Percentiles rank a stretch among this genome's conserved stretches.
phyloP scores from a whole-genome alignment of 805 yeast genomes.

The Lipomyces sp. region DNA sequence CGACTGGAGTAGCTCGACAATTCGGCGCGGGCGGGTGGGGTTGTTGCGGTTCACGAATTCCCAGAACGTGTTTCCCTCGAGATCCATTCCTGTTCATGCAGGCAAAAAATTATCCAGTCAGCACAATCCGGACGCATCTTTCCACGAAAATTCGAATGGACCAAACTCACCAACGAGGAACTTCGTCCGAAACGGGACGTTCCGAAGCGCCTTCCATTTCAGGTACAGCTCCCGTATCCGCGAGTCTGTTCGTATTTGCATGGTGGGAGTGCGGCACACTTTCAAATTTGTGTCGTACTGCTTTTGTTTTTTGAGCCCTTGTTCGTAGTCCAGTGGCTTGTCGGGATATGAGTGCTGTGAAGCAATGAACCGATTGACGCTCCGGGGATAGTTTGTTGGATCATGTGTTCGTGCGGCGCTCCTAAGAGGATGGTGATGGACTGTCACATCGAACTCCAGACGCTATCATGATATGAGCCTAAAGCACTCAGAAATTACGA shows the following conservation, averaged over 20 bases:
- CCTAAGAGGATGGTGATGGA: too few species aligned
- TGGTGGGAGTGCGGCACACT: neutral
- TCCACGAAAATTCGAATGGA: neutral
- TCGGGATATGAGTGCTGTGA: too few species aligned
- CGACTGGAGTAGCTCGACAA: slow-evolving; percentile 54
- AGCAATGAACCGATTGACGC: too few species aligned
- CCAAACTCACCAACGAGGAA: slow-evolving; percentile 51
- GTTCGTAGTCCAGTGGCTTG: too few species aligned
- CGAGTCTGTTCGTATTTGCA: slow-evolving; percentile 9
- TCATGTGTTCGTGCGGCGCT: too few species aligned
- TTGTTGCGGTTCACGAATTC: slow-evolving; percentile 59
- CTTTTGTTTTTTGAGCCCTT: too few species aligned
- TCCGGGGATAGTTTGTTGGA: too few species aligned
- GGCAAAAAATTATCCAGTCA: neutral
- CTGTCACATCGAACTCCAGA: too few species aligned
- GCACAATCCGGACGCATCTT: neutral
- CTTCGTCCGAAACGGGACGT: slow-evolving; percentile 63
- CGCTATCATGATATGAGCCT: too few species aligned
- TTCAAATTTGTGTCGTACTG: neutral
- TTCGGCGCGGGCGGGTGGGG: slow-evolving; percentile 55
- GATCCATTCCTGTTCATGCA: slow-evolving; percentile 54
- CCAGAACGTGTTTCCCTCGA: slow-evolving; percentile 86
- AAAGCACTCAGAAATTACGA: too few species aligned
- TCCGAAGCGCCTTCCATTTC: slow-evolving; percentile 58
- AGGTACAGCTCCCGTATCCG: slow-evolving; percentile 36